Evolutionary conservation across 306 rosid genomes (phyloP), one percentile per base, ranked within the genome.

Genomic region (Pachyrhizus erosus): DNA sequence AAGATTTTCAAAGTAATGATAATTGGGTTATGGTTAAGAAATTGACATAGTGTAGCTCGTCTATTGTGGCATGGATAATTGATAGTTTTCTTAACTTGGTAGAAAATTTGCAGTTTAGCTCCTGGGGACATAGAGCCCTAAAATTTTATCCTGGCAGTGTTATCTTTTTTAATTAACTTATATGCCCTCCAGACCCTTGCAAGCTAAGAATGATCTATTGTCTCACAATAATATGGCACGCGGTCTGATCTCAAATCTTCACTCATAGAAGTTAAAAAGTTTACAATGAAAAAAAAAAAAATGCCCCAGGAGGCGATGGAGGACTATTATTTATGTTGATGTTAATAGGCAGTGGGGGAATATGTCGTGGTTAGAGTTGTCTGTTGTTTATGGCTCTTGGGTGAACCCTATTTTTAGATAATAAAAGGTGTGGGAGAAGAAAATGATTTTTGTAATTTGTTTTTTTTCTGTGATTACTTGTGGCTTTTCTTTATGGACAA

Each of bases 61-160:
- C 48, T 82, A 72, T 72, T 78, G 48, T 62, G 75, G 48, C 75
- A 60, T 62, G 49, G 43, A 64, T 58, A 29, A 24, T 24, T 46
- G 61, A 40, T 37, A 61, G 61, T 61, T 17, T 52, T 84, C 68
- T 64, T 52, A 43, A 73, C 57, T 65, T 54, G 77, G 55, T 39
- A 15, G 70, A 29, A 34, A 20, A 42, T 58, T 72, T 84, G 66
- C 40, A 21, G 42, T 61, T 67, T 34, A 37, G 75, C 75, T 54
- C 77, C 46, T 49, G 14, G 20, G 80, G 69, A 58, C 31, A 3
- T 34, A 72, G 79, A 71, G n/a, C 21, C 54, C 57, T 55, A 15
- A 34, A 54, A 13, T 21, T 69, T 54, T 71, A 29, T 45, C 34
- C 24, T 51, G 80, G 5, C 20, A 13, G 75, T 64, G 17, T 73